Conservation (phyloP, 2,329 filamentous ascomycete species). For the Thelonectria discophora region DNA sequence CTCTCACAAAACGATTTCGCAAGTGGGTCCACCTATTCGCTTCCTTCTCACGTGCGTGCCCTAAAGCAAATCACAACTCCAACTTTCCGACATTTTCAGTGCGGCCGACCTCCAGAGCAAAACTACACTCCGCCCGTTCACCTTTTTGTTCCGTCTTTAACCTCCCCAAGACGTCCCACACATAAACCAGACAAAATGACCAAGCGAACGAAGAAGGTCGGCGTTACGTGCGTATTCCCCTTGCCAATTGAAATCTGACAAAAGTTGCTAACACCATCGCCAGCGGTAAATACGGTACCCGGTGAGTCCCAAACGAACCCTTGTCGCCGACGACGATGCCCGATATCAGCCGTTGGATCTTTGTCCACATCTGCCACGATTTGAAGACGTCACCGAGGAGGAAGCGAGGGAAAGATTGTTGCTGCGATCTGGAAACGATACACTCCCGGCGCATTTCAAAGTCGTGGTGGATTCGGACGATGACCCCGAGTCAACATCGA, state of each 20-base stretch:
- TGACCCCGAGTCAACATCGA: slow-evolving; percentile 7
- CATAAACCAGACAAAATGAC: slow-evolving; percentile 76
- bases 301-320: slow-evolving; percentile 65
- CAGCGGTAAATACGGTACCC: slow-evolving; percentile 90
- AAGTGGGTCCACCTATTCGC: slow-evolving; percentile 40
- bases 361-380: slow-evolving; percentile 27
- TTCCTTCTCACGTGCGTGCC: slow-evolving; percentile 52
- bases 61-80: slow-evolving; percentile 54
- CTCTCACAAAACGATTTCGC: slow-evolving; percentile 11
- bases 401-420: slow-evolving; percentile 11
- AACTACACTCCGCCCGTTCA: slow-evolving; percentile 45
- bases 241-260: slow-evolving; percentile 14
- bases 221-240: slow-evolving; percentile 73
- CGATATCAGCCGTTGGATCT: slow-evolving; percentile 30
- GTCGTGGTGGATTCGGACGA: slow-evolving; percentile 20
- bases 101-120: slow-evolving; percentile 43
- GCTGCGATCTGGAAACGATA: slow-evolving; percentile 2
- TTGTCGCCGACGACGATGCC: slow-evolving; percentile 28
- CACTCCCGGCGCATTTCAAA: slow-evolving; percentile 4
- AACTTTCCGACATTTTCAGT: slow-evolving; percentile 47
- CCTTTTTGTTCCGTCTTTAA: slow-evolving; percentile 43
- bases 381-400: slow-evolving; percentile 12
- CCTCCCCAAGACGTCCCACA: slow-evolving; percentile 48
- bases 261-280: slow-evolving; percentile 42
- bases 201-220: slow-evolving; percentile 97